These are phyloP conservation scores for Trichaptum fuscoviolaceum DNA, from an alignment of 768 basidiomycete species.

Conservation along the genomic window DNA sequence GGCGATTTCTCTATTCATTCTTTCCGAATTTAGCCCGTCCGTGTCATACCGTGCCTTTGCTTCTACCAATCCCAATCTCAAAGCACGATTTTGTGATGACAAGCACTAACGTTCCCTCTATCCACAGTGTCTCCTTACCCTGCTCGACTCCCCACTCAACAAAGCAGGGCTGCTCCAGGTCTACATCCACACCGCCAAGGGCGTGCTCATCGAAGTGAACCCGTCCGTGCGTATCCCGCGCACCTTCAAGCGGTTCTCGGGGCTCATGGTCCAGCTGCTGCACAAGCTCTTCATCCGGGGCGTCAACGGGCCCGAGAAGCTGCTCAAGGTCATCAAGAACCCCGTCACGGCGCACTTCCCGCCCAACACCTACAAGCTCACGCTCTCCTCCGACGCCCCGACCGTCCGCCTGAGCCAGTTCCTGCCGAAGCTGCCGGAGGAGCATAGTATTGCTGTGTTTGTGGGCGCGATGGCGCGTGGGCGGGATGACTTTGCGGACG, in stretches of 20 bases:
- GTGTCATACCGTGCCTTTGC: background rate
- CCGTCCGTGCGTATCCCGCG: conserved; percentile 96
- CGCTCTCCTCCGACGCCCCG: conserved; percentile 87
- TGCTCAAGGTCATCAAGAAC: conserved; percentile 97
- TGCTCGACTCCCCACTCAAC: conserved; percentile 96
- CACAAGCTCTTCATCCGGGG: conserved; percentile 95
- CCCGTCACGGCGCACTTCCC: conserved; percentile 94
- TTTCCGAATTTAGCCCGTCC: background rate
- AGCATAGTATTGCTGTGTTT: conserved; percentile 89
- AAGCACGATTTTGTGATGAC: background rate
- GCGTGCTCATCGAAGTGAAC: conserved; percentile 96
- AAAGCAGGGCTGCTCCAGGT: conserved; percentile 96
- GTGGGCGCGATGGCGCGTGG: conserved; percentile 99
- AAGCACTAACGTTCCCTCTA: background rate
- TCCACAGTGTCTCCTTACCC: conserved; percentile 85
- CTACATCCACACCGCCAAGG: conserved; percentile 96
- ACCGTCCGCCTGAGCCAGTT: conserved; percentile 77
- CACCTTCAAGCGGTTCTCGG: conserved; percentile 98
- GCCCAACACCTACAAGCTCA: conserved; percentile 91
- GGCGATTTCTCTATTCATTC: background rate
- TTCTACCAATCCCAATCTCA: background rate
- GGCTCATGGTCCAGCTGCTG: conserved; percentile 97
- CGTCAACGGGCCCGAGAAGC: conserved; percentile 93
- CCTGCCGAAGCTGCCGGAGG: conserved; percentile 78
- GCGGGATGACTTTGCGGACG: conserved; percentile 95